Evolutionary conservation across 1,284 basidiomycete species (phyloP).

Genomic region (Malassezia pachydermatis): DNA sequence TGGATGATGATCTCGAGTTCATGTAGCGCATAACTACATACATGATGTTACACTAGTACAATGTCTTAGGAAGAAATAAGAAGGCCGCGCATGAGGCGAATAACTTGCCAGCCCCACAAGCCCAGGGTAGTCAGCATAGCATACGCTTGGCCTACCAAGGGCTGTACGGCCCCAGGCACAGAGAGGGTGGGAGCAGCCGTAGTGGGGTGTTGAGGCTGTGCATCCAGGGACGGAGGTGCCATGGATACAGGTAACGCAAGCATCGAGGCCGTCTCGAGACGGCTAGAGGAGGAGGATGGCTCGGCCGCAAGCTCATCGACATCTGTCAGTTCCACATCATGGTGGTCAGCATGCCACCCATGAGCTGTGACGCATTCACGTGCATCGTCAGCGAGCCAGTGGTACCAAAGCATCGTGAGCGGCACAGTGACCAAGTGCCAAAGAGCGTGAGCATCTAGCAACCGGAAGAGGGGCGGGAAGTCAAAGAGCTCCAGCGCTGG

Average conservation of each 20-base stretch:
- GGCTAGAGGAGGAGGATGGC: too few species aligned
- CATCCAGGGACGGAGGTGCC: not conserved
- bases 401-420: constrained; percentile 67
- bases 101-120: not conserved
- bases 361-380: constrained; percentile 31
- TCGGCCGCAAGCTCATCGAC: not conserved
- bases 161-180: not conserved
- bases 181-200: too few species aligned
- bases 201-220: too few species aligned
- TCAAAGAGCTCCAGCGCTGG: constrained; percentile 81
- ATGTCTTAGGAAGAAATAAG: constrained; percentile 6
- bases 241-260: not conserved
- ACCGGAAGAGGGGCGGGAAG: constrained; percentile 63
- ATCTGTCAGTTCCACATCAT: constrained; percentile 1
- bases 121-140: not conserved
- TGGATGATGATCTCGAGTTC: constrained; percentile 46
- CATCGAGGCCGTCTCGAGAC: not conserved
- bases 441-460: constrained; percentile 83
- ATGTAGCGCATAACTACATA: constrained; percentile 27
- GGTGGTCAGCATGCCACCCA: constrained; percentile 31
- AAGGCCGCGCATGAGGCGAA: constrained; percentile 5
- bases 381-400: constrained; percentile 40
- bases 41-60: not conserved
- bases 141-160: not conserved
- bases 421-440: constrained; percentile 87